Evolutionary conservation across 805 yeast genomes (phyloP).

Genomic region (Starmera dryadoides): DNA sequence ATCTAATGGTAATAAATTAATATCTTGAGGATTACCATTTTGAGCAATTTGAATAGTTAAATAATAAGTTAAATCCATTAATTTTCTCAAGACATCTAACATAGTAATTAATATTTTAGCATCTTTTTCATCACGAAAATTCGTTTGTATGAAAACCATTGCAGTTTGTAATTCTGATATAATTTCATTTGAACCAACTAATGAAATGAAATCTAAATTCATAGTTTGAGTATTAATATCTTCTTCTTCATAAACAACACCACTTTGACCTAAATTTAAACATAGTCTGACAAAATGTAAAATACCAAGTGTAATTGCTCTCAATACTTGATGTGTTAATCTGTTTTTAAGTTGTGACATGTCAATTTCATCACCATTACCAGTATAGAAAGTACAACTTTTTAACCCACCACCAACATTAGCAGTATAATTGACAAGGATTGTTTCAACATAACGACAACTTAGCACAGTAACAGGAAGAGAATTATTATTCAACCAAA

Average conservation of each 20-base stretch:
- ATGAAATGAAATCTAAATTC: constrained; percentile 39
- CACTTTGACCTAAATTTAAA: constrained; percentile 39
- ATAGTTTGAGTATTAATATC: constrained; percentile 61
- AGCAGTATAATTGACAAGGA: constrained; percentile 35
- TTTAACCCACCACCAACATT: constrained; percentile 9
- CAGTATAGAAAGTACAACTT: constrained; percentile 7
- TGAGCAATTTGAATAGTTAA: constrained; percentile 10
- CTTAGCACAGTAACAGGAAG: constrained; percentile 73
- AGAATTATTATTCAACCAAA: constrained; percentile 75
- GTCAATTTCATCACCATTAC: constrained; percentile 1
- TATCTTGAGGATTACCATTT: constrained; percentile 1
- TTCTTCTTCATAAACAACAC: constrained; percentile 69
- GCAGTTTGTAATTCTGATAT: constrained; percentile 24
- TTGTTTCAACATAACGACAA: constrained; percentile 61
- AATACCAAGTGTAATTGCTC: constrained; percentile 44
- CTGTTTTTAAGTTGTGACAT: constrained; percentile 1
- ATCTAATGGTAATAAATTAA: constrained; percentile 12
- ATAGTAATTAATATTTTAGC: constrained; percentile 12
- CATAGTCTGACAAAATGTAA: constrained; percentile 45
- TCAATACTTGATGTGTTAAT: constrained; percentile 43
- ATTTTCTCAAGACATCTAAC: constrained; percentile 12
- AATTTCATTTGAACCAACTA: constrained; percentile 16
- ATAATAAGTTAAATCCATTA: constrained; percentile 14
- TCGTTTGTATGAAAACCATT: constrained; percentile 23
- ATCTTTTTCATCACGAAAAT: constrained; percentile 13